A percentile compares a stretch with the other conserved stretches of the same genome.
These are phyloP conservation scores for Conticribra guillardii DNA, from an alignment of 108 stramenopile genomes.

Conservation along the genomic window DNA sequence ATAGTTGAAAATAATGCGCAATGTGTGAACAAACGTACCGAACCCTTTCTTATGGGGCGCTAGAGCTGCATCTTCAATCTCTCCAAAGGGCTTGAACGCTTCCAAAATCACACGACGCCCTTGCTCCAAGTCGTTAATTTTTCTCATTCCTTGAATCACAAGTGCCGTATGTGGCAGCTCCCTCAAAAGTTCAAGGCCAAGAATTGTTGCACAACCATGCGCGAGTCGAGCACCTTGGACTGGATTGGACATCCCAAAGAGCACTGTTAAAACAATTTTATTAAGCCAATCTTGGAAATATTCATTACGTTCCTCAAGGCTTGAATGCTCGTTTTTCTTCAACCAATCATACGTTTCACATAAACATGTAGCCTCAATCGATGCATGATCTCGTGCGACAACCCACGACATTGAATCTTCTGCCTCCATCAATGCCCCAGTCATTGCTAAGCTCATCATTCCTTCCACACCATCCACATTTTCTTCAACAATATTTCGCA, in stretches of 20 bases:
- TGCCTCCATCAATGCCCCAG: slow-evolving; percentile 69
- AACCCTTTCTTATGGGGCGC: slow-evolving; percentile 75
- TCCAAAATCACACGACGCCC: slow-evolving; percentile 42
- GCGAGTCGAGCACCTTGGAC: slow-evolving; percentile 74
- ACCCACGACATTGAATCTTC: slow-evolving; percentile 32
- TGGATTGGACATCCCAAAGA: slow-evolving; percentile 57
- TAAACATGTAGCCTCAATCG: slow-evolving; percentile 74
- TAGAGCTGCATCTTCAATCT: slow-evolving; percentile 73
- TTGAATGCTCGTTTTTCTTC: slow-evolving; percentile 67
- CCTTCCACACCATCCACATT: slow-evolving; percentile 68
- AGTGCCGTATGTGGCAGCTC: slow-evolving; percentile 69
- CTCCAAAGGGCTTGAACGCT: slow-evolving; percentile 74
- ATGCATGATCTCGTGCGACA: slow-evolving; percentile 16
- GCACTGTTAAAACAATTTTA: slow-evolving; percentile 68
- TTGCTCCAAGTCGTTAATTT: slow-evolving; percentile 52
- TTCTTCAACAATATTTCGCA: slow-evolving; percentile 73
- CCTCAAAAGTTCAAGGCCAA: slow-evolving; percentile 70
- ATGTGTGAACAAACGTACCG: slow-evolving; percentile 61
- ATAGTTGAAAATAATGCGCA: background rate
- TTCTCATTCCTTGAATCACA: slow-evolving; percentile 82
- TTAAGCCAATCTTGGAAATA: slow-evolving; percentile 82
- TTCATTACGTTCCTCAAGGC: slow-evolving; percentile 53
- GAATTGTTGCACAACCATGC: slow-evolving; percentile 79
- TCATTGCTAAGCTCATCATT: slow-evolving; percentile 84
- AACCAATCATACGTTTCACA: slow-evolving; percentile 80